phyloP scores from a whole-genome alignment of 345 rosid species.

The Laguncularia racemosa region DNA sequence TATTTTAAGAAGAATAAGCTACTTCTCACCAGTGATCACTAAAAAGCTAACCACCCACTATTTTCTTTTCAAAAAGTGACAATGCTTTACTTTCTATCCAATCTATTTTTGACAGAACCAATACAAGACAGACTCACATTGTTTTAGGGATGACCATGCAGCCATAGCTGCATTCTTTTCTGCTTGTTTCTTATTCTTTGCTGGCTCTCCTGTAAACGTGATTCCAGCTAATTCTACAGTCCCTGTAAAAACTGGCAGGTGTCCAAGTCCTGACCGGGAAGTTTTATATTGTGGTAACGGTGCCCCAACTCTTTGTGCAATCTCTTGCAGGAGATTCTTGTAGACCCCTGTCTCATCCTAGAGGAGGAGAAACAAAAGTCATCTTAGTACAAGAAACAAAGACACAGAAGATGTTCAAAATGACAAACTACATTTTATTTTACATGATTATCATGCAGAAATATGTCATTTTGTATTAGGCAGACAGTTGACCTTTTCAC shows the following conservation, averaged over 20 bases:
- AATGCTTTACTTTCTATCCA: not conserved
- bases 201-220: slow-evolving; percentile 82
- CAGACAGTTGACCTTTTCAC: too few relatives aligned
- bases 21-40: too few relatives aligned
- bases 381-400: slow-evolving; percentile 7
- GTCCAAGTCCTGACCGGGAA: slow-evolving; percentile 91
- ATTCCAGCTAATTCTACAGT: slow-evolving; percentile 90
- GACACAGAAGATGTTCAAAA: too few relatives aligned
- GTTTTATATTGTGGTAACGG: slow-evolving; percentile 89
- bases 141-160: slow-evolving; percentile 93
- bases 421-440: too few relatives aligned
- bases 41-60: too few relatives aligned
- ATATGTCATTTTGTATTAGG: too few relatives aligned
- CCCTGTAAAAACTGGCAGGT: slow-evolving; percentile 96
- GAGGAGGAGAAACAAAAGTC: slow-evolving; percentile 14
- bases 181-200: slow-evolving; percentile 97
- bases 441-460: too few relatives aligned
- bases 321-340: slow-evolving; percentile 93
- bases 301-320: slow-evolving; percentile 93
- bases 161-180: slow-evolving; percentile 99
- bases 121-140: slow-evolving; percentile 43
- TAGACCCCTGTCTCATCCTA: slow-evolving; percentile 99
- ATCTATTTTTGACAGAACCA: not conserved
- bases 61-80: not conserved
- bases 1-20: too few relatives aligned